A percentile compares a stretch with the other conserved stretches of the same genome.
phyloP scores from a whole-genome alignment of 768 basidiomycete species.

The Pleurotus giganteus region DNA sequence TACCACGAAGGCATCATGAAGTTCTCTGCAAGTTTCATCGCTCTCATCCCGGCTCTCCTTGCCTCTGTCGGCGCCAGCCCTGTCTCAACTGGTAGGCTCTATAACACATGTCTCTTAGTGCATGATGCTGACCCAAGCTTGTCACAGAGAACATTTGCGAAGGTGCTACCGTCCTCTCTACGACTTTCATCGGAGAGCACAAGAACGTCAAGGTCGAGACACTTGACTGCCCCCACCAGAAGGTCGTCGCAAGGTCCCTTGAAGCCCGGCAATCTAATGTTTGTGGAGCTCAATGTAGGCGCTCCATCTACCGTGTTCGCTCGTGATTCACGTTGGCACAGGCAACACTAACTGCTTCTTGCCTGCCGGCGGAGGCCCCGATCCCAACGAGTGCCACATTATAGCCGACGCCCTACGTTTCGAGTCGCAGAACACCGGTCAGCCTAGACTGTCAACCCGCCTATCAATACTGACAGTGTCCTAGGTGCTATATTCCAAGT shows the following conservation, averaged over 20 bases:
- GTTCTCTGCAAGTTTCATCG: not conserved
- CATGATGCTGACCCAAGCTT: not conserved
- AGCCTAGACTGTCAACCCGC: constrained; percentile 4
- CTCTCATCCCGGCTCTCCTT: not conserved
- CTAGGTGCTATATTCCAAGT: constrained; percentile 31
- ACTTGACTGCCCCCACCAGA: constrained; percentile 28
- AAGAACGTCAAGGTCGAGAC: constrained; percentile 38
- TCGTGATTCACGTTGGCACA: constrained; percentile 8
- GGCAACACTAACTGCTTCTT: constrained; percentile 45
- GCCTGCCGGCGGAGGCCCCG: constrained; percentile 44
- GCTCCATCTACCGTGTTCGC: not conserved
- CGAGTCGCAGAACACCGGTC: constrained; percentile 44
- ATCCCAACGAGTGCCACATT: constrained; percentile 45
- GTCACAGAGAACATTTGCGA: constrained; percentile 15
- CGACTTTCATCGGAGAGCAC: constrained; percentile 38
- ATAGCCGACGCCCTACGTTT: constrained; percentile 48
- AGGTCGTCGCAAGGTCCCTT: constrained; percentile 13
- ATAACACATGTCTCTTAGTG: not conserved
- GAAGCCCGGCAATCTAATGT: constrained; percentile 34
- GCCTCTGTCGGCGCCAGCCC: not conserved
- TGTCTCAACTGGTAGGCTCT: not conserved
- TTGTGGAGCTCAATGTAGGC: constrained; percentile 40
- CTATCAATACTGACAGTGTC: not conserved
- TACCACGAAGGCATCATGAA: not conserved
- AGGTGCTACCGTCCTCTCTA: constrained; percentile 21